Percentiles rank a stretch among this genome's conserved stretches.
These are phyloP conservation scores for Astrothelium subdiscretum DNA, from an alignment of 495 filamentous ascomycete species.

Conservation along the genomic window DNA sequence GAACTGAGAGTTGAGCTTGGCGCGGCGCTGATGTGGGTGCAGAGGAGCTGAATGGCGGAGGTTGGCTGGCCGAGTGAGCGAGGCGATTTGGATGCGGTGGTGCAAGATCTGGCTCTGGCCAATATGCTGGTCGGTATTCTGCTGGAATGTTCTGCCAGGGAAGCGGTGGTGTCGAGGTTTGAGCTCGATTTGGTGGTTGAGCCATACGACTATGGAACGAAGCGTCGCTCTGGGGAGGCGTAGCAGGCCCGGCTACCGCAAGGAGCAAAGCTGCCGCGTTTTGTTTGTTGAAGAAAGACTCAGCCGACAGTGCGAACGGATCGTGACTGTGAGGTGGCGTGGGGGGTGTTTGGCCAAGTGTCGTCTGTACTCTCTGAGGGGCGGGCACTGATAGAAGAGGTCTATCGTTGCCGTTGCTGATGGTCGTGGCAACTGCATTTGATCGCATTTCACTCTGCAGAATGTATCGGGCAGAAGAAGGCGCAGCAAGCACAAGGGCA, in stretches of 20 bases:
- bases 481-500: background rate
- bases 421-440: background rate
- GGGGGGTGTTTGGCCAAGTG: background rate
- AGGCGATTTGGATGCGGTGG: background rate
- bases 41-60: background rate
- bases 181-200: constrained; percentile 1
- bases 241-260: background rate
- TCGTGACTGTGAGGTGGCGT: background rate
- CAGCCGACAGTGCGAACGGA: background rate
- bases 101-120: background rate
- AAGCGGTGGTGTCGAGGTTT: background rate
- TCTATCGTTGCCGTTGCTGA: background rate
- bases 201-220: background rate
- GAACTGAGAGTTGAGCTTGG: background rate
- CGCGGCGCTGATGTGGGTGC: background rate
- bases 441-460: background rate
- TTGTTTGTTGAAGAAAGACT: background rate
- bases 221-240: background rate
- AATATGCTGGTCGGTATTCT: background rate
- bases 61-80: background rate
- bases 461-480: background rate
- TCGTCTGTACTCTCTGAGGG: background rate
- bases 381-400: background rate
- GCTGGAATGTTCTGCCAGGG: background rate
- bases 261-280: background rate